phyloP scores from a whole-genome alignment of 176 grass and related monocot genomes.

The Triticum dicoccoides region DNA sequence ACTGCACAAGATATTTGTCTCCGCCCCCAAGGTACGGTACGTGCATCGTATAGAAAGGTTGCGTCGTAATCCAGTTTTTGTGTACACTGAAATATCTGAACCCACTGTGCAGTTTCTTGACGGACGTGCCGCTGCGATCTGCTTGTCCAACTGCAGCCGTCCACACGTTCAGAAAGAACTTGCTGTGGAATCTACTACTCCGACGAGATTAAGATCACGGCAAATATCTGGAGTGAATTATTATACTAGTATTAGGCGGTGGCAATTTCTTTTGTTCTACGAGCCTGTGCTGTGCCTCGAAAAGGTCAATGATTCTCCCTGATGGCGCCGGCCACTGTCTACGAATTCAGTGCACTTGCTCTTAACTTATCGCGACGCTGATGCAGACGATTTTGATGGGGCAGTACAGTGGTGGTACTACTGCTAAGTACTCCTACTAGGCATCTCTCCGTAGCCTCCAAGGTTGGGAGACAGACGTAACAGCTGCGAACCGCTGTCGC shows the following conservation, averaged over 20 bases:
- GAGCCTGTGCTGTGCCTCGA: neutral
- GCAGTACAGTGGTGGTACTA: too few species aligned
- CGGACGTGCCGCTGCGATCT: neutral
- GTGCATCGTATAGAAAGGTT: neutral
- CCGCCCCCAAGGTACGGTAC: neutral
- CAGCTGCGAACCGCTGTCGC: neutral
- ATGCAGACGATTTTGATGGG: neutral
- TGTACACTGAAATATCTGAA: neutral
- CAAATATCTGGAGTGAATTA: neutral
- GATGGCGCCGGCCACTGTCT: neutral
- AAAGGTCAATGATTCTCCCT: neutral
- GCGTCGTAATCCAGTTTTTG: too few species aligned
- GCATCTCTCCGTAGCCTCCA: neutral
- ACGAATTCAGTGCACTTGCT: neutral
- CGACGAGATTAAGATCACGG: neutral
- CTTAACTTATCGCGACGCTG: neutral
- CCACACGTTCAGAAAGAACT: neutral
- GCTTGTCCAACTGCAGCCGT: neutral
- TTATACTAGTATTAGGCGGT: too few species aligned
- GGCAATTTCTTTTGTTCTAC: too few species aligned
- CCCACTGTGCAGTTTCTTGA: neutral
- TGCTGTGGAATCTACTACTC: neutral
- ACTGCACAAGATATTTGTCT: slow-evolving; percentile 5
- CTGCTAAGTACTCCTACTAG: neutral
- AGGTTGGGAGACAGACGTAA: neutral